Evolutionary conservation across 75 land plant species (phyloP), one percentile per base, ranked within the genome.

Genomic region (Cupressus sempervirens): DNA sequence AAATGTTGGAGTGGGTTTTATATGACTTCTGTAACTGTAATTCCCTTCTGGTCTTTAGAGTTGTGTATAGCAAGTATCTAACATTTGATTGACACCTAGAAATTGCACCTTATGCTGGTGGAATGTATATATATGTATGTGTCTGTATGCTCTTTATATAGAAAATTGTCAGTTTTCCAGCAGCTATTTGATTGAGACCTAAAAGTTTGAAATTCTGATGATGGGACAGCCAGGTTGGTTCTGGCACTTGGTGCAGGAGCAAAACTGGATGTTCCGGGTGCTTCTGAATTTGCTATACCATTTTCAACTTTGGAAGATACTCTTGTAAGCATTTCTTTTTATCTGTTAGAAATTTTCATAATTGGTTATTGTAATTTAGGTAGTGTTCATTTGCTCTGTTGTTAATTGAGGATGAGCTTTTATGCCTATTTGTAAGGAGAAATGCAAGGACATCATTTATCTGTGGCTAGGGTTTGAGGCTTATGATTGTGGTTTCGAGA

Each of bases 171-270:
- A 23, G 29, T 11, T 79, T 79, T n/a, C 43, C 10, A 26, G 50
- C 81, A 41, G 83, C 35, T 82, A 29, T 82, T 46, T 52, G 83
- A 29, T 36, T 56, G 40, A 34, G 16, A 38, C 5, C 68, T 50
- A 82, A 48, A 82, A 54, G 12, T 50, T 82, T 34, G 18, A 74
- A 45, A 15, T 43, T 50, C 65, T 77, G 84, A 56, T 4, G 36
- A 50, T 41, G 92, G 93, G 95, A 85, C 92, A 91, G 95, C 91
- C 98, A 98, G 99, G 99, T 92, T 98, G 93, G 97, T 98, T 67
- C 91, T 98, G 87, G 94, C 98, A 86, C 87, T 98, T 83, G 99
- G 99, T 86, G 94, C 99, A 83, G 95, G 93, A 88, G 72, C 95
- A 38, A 97, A 93, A 83, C 87, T 95, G 65, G 94, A 93, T 88